Evolutionary conservation across 2,329 filamentous ascomycete species (phyloP).

Genomic region (Stachybotrys chlorohalonatus): DNA sequence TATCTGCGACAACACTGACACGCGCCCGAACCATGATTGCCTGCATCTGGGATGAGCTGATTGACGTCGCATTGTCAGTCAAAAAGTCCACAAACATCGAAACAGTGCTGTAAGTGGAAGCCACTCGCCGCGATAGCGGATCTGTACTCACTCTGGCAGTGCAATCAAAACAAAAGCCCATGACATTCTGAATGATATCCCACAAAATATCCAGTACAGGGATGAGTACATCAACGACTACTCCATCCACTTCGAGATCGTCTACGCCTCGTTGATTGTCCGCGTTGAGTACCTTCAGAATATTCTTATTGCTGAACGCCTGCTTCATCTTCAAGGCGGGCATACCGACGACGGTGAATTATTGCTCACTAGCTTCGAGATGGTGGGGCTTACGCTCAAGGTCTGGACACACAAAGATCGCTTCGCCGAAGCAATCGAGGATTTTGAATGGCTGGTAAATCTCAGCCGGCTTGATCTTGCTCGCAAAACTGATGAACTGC

Average conservation of each 20-base stretch:
- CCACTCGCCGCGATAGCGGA: neutral
- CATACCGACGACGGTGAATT: constrained; percentile 28
- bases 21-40: constrained; percentile 39
- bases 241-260: neutral
- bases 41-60: constrained; percentile 46
- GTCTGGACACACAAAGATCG: constrained; percentile 38
- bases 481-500: neutral
- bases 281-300: constrained; percentile 32
- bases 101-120: constrained; percentile 11
- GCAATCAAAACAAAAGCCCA: neutral
- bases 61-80: constrained; percentile 43
- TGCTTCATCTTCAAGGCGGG: constrained; percentile 35
- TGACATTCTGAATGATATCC: neutral
- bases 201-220: neutral
- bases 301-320: constrained; percentile 48
- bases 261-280: neutral
- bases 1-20: constrained; percentile 34
- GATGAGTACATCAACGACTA: neutral
- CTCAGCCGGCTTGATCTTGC: neutral
- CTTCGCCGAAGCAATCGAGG: constrained; percentile 24
- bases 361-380: constrained; percentile 32
- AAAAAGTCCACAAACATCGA: constrained; percentile 7
- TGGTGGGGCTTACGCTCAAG: constrained; percentile 25
- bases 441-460: constrained; percentile 36
- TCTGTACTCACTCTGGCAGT: neutral